Evolutionary conservation across 805 yeast species (phyloP), one percentile per base, ranked within the genome.

Genomic region (Teunomyces kruisii): DNA sequence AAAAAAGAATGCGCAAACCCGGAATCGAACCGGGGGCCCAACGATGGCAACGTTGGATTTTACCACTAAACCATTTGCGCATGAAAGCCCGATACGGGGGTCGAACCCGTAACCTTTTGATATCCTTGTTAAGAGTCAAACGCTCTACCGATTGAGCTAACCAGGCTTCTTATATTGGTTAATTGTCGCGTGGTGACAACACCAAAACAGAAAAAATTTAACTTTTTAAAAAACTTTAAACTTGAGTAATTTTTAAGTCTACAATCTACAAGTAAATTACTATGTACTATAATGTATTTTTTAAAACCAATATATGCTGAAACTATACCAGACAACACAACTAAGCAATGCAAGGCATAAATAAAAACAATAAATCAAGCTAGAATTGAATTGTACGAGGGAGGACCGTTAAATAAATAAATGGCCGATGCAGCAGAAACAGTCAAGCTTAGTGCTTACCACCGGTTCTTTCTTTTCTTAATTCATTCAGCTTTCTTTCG

Each of bases 401-500:
- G 9, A 3, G 26, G 26, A 35, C 19, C 15, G 28, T 17, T 26
- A 9, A 10, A 26, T 26, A 8, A 3, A 26, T 9, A 26, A 5
- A 5, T 26, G 28, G 28, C 9, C 28, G 28, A 35, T 35, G 38
- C 32, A 38, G 22, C 40, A 14, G 22, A 38, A 38, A 38, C 8
- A 4, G 14, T 26, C 9, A 12, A 22, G 27, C 19, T 49, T 67
- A 86, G 67, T 85, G 80, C 65, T 78, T 73, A 55, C 92, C 92
- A 36, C 77, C 75, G 14, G 94, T 87, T 75, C 92, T 84, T 67
- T 85, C 70, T 43, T 62, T 69, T 27, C 40, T 83, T 59, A 85
- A 71, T 59, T 75, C 81, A 31, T 71, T 76, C 65, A 85, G 86
- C 67, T 83, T 80, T 59, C 71, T 74, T 73, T 89, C 96, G 45